Percentiles rank a stretch among this genome's conserved stretches.
Evolutionary conservation across 2,329 filamentous ascomycete species (phyloP).

Genomic region (Colletotrichum lentis): DNA sequence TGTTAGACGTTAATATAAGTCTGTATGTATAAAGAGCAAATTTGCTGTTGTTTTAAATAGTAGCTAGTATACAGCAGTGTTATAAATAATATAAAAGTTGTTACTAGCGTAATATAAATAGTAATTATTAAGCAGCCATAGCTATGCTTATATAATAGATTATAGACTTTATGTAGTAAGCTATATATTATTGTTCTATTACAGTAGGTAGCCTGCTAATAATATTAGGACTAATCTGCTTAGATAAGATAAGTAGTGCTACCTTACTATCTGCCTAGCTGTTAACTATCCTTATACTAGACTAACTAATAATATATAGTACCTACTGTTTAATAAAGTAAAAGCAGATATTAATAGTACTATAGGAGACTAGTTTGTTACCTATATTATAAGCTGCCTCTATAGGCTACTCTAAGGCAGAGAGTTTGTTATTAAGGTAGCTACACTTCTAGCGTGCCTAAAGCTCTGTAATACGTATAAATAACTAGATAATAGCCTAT

Average conservation of each 20-base stretch:
- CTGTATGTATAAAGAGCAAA: background rate
- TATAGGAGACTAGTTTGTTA: constrained; percentile 1
- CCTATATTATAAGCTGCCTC: constrained; percentile 4
- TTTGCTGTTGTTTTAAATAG: no score
- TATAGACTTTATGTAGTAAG: constrained; percentile 12
- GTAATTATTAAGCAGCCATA: background rate
- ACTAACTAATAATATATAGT: constrained; percentile 10
- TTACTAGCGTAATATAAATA: background rate
- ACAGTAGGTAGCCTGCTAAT: background rate
- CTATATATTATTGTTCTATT: background rate
- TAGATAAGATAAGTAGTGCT: constrained; percentile 15
- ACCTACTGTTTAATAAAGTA: constrained; percentile 8
- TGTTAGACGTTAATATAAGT: background rate
- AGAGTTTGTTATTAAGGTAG: constrained; percentile 15
- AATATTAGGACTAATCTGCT: constrained; percentile 8
- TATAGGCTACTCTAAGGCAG: constrained; percentile 11
- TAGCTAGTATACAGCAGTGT: background rate
- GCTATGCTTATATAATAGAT: background rate
- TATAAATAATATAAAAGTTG: background rate
- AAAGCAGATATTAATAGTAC: constrained; percentile 14
- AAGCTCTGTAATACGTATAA: background rate
- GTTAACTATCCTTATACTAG: constrained; percentile 10
- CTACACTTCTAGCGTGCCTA: background rate
- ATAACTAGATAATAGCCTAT: background rate
- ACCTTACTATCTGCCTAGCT: constrained; percentile 11